Evolutionary conservation across 1,139 yeast species (phyloP).

Genomic region (Hansenula lynferdii): DNA sequence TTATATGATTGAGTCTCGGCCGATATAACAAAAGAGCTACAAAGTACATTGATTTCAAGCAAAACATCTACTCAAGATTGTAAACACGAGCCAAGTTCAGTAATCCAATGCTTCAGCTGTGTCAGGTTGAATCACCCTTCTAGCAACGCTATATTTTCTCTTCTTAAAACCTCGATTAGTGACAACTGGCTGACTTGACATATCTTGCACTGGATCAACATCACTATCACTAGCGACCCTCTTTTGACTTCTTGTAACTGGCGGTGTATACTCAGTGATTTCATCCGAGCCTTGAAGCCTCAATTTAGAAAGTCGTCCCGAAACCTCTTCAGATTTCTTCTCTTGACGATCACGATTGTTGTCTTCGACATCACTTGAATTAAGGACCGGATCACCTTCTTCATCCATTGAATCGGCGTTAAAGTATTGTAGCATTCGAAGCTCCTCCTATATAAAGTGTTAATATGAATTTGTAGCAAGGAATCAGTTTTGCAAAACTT

Average conservation of each 20-base stretch:
- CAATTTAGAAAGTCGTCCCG: slow-evolving; percentile 7
- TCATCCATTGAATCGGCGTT: neutral
- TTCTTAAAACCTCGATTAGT: neutral
- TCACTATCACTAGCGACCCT: neutral
- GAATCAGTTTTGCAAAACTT: neutral
- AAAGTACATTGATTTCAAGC: too few species aligned
- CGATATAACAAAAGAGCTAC: too few species aligned
- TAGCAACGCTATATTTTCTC: neutral
- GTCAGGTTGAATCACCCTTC: neutral
- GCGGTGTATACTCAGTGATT: neutral
- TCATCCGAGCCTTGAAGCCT: slow-evolving; percentile 7
- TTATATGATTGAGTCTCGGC: too few species aligned
- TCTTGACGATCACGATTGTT: neutral
- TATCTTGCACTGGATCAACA: neutral
- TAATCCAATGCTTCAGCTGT: neutral
- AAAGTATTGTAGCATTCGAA: neutral
- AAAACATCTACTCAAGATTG: too few species aligned
- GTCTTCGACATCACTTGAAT: slow-evolving; percentile 10
- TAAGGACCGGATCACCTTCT: slow-evolving; percentile 2
- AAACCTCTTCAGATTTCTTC: slow-evolving; percentile 5
- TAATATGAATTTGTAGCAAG: too few species aligned
- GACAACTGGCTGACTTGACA: neutral
- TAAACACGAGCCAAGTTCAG: too few species aligned
- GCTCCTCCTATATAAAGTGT: neutral
- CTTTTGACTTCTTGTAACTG: neutral